Percentiles rank a stretch among this genome's conserved stretches.
Evolutionary conservation across 306 rosid genomes (phyloP).

Genomic region (Acacia confusa): DNA sequence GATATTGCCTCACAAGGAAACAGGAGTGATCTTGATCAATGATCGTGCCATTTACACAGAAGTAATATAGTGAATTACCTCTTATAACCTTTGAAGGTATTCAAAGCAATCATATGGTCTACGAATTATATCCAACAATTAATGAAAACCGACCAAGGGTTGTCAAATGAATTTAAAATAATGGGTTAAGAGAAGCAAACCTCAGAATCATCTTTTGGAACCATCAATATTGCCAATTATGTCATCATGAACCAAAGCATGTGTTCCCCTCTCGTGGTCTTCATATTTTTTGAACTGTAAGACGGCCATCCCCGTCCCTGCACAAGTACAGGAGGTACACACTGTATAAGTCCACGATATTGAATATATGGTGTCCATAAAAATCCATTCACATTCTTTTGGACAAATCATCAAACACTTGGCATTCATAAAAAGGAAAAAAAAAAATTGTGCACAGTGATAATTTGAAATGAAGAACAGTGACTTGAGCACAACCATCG

Average conservation of each 20-base stretch:
- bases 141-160: conserved; percentile 21
- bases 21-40: neutral
- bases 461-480: neutral
- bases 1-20: neutral
- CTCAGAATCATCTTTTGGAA: conserved; percentile 27
- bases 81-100: conserved; percentile 10
- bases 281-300: conserved; percentile 11
- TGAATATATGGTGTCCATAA: conserved; percentile 39
- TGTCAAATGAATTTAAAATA: conserved; percentile 24
- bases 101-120: conserved; percentile 34
- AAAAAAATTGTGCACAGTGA: neutral
- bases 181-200: conserved; percentile 19
- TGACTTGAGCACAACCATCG: neutral
- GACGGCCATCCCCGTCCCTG: conserved; percentile 23
- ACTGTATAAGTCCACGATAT: conserved; percentile 28
- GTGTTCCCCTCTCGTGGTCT: conserved; percentile 30
- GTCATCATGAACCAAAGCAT: conserved; percentile 39
- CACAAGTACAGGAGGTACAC: conserved; percentile 43
- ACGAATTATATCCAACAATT: conserved; percentile 12
- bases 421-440: neutral
- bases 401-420: neutral
- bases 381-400: conserved; percentile 38
- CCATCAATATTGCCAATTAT: conserved; percentile 28
- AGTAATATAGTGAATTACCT: neutral
- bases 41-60: neutral